Evolutionary conservation across 352 stramenopile species (phyloP).

Genomic region (Pythium grandisporangium): DNA sequence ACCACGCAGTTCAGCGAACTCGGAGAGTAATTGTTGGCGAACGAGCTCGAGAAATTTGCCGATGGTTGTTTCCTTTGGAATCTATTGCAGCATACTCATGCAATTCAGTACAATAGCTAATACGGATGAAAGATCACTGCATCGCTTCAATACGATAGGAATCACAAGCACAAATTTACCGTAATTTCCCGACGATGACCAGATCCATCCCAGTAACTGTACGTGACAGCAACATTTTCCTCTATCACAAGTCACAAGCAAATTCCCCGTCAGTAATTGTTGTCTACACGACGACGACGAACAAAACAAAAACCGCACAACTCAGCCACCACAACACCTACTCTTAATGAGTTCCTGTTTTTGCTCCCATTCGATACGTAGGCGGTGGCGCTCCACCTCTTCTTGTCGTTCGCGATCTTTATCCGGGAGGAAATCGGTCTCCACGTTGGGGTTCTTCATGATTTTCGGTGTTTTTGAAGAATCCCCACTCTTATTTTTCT

Average conservation of each 20-base stretch:
- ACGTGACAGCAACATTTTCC: slow-evolving; percentile 93
- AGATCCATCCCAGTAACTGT: slow-evolving; percentile 98
- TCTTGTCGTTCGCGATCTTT: slow-evolving; percentile 84
- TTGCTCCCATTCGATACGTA: slow-evolving; percentile 90
- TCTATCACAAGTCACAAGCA: slow-evolving; percentile 29
- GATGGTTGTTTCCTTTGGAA: slow-evolving; percentile 91
- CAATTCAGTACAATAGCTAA: not conserved
- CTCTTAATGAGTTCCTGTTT: slow-evolving; percentile 93
- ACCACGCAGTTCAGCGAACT: slow-evolving; percentile 92
- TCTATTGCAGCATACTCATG: no score
- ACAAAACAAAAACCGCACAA: no score
- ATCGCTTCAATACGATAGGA: slow-evolving; percentile 1
- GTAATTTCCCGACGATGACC: slow-evolving; percentile 91
- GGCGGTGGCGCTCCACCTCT: slow-evolving; percentile 57
- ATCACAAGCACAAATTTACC: slow-evolving; percentile 19
- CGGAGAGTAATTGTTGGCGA: slow-evolving; percentile 82
- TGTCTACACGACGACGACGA: no score
- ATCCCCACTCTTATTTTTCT: no score
- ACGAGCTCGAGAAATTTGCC: slow-evolving; percentile 82
- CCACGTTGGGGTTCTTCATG: slow-evolving; percentile 91
- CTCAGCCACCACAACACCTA: slow-evolving; percentile 11
- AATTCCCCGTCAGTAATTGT: no score
- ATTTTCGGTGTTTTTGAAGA: no score
- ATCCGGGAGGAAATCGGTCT: slow-evolving; percentile 94
- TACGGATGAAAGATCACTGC: not conserved